These are phyloP conservation scores for Pythium biforme DNA, from an alignment of 352 stramenopile species.

Conservation along the genomic window DNA sequence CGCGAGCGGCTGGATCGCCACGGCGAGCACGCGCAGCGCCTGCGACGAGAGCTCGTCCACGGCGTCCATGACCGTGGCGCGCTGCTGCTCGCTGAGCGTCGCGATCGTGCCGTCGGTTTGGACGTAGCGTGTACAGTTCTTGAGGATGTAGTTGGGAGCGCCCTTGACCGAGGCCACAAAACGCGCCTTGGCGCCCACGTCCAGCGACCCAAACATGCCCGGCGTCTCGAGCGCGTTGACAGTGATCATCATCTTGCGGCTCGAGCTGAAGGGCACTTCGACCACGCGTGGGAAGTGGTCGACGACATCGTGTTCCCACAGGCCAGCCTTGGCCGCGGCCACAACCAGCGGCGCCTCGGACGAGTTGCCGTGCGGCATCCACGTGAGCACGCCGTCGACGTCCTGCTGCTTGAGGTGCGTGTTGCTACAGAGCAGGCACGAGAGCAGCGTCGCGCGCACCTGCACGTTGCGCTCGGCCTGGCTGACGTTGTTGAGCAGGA, in stretches of 20 bases:
- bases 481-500: slow-evolving; percentile 43
- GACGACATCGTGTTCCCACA: slow-evolving; percentile 51
- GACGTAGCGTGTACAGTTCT: slow-evolving; percentile 60
- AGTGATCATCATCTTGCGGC: slow-evolving; percentile 94
- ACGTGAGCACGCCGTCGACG: slow-evolving; percentile 41
- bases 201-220: slow-evolving; percentile 40
- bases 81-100: slow-evolving; percentile 37
- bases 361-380: slow-evolving; percentile 64
- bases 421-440: slow-evolving; percentile 72
- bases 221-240: slow-evolving; percentile 45
- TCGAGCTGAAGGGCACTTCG: slow-evolving; percentile 94
- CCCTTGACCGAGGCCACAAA: slow-evolving; percentile 62
- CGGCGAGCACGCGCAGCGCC: slow-evolving; percentile 85
- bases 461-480: slow-evolving; percentile 46
- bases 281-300: slow-evolving; percentile 65
- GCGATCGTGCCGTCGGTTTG: slow-evolving; percentile 48
- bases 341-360: slow-evolving; percentile 72
- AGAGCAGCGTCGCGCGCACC: slow-evolving; percentile 56
- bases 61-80: slow-evolving; percentile 44
- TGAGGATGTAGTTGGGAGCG: slow-evolving; percentile 68
- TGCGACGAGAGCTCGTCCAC: slow-evolving; percentile 72
- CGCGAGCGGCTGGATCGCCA: slow-evolving; percentile 77
- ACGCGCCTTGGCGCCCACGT: slow-evolving; percentile 34
- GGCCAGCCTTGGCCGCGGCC: slow-evolving; percentile 63
- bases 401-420: slow-evolving; percentile 65